These are phyloP conservation scores for Lignosus rhinocerotis DNA, from an alignment of 1,284 basidiomycete species.

Conservation along the genomic window DNA sequence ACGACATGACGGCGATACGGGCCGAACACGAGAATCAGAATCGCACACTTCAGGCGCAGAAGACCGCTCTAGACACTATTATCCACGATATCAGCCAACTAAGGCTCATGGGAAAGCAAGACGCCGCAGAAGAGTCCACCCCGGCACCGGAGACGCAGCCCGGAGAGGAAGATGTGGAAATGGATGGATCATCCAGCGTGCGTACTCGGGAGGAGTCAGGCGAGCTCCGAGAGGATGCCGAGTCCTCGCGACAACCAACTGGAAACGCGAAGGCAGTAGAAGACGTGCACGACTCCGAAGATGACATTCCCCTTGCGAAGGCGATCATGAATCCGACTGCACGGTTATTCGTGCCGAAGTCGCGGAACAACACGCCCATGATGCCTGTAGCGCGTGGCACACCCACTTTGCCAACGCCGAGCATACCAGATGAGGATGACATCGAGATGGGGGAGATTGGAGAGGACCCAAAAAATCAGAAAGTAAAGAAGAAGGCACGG, in stretches of 20 bases:
- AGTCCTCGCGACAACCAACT: slow-evolving; percentile 11
- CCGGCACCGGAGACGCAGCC: slow-evolving; percentile 48
- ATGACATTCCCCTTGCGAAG: slow-evolving; percentile 35
- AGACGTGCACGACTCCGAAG: slow-evolving; percentile 37
- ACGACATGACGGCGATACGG: slow-evolving; percentile 73
- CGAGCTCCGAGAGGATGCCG: slow-evolving; percentile 37
- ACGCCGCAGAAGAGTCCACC: slow-evolving; percentile 44
- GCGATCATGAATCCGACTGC: slow-evolving; percentile 36
- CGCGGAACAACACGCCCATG: slow-evolving; percentile 30
- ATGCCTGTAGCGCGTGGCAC: slow-evolving; percentile 27
- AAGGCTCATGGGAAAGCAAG: slow-evolving; percentile 59
- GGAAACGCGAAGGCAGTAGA: slow-evolving; percentile 33
- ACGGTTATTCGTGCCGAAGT: slow-evolving; percentile 36
- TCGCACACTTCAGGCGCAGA: slow-evolving; percentile 65
- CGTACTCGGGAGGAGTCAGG: slow-evolving; percentile 35
- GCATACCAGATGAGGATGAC: slow-evolving; percentile 52
- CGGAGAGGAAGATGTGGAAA: slow-evolving; percentile 40
- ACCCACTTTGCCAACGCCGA: slow-evolving; percentile 21
- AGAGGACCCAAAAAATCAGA: slow-evolving; percentile 56
- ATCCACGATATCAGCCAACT: slow-evolving; percentile 61
- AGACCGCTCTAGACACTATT: slow-evolving; percentile 63
- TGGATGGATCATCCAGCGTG: slow-evolving; percentile 31
- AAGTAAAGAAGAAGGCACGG: slow-evolving; percentile 48
- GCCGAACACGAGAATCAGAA: slow-evolving; percentile 73
- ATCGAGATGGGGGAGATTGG: slow-evolving; percentile 87